Percentiles rank a stretch among this genome's conserved stretches.
Conservation (phyloP, 73 alveolate genomes). For the Uronychia setigera region DNA sequence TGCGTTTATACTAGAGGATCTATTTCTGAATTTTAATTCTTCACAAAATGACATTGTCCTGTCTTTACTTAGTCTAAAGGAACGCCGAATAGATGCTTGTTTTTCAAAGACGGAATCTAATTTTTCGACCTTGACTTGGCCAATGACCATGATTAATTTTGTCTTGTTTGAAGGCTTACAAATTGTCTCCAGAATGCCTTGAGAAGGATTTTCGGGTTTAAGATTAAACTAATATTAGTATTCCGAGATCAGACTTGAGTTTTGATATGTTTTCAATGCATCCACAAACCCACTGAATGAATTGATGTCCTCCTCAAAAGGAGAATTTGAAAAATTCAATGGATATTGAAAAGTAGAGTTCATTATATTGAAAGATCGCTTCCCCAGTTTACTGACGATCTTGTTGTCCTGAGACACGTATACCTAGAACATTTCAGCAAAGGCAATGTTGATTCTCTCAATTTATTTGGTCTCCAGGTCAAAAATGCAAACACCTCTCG, state of each 20-base stretch:
- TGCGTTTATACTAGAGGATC: not conserved
- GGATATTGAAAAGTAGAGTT: not conserved
- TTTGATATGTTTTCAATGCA: not conserved
- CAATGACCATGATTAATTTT: not conserved
- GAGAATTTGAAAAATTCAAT: not conserved
- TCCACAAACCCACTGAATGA: not conserved
- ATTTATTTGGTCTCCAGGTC: not conserved
- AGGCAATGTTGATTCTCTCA: not conserved
- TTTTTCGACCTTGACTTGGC: not conserved
- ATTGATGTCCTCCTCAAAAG: not conserved
- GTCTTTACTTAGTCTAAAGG: not conserved
- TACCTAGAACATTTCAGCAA: not conserved
- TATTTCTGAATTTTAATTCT: too few relatives aligned
- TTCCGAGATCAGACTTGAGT: not conserved
- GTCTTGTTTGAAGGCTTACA: not conserved
- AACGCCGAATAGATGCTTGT: not conserved
- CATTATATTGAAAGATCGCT: not conserved
- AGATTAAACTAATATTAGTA: too few relatives aligned
- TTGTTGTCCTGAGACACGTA: not conserved
- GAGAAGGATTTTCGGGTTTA: not conserved
- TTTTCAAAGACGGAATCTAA: not conserved
- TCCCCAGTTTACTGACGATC: not conserved
- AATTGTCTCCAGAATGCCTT: not conserved
- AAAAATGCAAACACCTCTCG: not conserved
- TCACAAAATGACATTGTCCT: not conserved